Conservation (phyloP, 2,329 filamentous ascomycete species). For the Talaromyces sp. region DNA sequence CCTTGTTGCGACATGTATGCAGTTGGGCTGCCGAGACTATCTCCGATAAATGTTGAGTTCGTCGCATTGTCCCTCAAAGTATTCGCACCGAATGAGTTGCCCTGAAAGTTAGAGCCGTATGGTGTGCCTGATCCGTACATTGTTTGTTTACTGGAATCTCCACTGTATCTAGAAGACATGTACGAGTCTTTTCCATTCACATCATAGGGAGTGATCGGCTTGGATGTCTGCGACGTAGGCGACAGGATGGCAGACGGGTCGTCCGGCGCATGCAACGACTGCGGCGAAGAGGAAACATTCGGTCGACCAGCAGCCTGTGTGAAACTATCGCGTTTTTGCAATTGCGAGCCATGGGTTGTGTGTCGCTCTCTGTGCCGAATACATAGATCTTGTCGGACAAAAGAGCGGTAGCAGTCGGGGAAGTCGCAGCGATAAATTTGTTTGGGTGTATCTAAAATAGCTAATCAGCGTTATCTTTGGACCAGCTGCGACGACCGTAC, state of each 20-base stretch:
- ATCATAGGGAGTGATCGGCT: background rate
- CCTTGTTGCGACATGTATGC: conserved; percentile 19
- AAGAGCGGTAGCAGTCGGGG: conserved; percentile 82
- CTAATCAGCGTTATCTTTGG: background rate
- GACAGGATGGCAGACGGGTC: conserved; percentile 12
- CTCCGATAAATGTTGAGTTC: conserved; percentile 12
- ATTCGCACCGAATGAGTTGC: conserved; percentile 19
- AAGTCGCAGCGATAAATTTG: conserved; percentile 94
- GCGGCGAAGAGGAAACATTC: conserved; percentile 27
- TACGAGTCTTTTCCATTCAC: background rate
- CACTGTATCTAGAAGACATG: background rate
- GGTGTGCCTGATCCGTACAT: conserved; percentile 26
- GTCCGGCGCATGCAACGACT: conserved; percentile 22
- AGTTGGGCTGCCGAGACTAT: conserved; percentile 1
- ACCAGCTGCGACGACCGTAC: conserved; percentile 49
- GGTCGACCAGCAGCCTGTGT: conserved; percentile 30
- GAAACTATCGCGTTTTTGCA: conserved; percentile 49
- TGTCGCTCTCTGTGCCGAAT: conserved; percentile 80
- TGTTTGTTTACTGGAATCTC: conserved; percentile 9
- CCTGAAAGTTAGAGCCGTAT: conserved; percentile 18
- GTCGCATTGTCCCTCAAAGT: conserved; percentile 22
- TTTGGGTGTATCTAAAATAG: conserved; percentile 72
- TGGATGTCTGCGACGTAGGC: conserved; percentile 8
- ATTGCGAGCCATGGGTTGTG: conserved; percentile 58
- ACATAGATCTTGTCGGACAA: conserved; percentile 90